Conservation (phyloP, 2,329 filamentous ascomycete genomes). For the Fusarium sororula region DNA sequence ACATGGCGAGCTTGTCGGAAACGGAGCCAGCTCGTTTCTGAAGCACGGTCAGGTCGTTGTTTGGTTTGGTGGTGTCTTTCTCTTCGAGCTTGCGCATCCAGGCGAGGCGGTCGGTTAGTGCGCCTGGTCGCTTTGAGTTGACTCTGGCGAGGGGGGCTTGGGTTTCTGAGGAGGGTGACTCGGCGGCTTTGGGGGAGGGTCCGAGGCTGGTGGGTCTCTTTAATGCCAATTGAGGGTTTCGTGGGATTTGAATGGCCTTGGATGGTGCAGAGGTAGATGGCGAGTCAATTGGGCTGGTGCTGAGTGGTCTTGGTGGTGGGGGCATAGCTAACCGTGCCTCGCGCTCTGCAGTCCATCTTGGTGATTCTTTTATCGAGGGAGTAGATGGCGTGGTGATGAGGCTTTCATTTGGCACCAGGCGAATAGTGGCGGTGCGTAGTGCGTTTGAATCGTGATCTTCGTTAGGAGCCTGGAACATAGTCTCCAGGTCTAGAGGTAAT, state of each 20-base stretch:
- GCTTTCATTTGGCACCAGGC: background rate
- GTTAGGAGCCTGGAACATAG: background rate
- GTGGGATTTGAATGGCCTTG: background rate
- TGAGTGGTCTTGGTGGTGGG: background rate
- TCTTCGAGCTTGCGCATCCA: slow-evolving; percentile 24
- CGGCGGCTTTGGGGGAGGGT: background rate
- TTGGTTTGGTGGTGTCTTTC: background rate
- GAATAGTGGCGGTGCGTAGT: background rate
- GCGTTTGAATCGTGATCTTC: background rate
- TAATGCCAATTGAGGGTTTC: background rate
- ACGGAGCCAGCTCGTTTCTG: slow-evolving; percentile 20
- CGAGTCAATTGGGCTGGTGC: background rate
- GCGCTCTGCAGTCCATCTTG: background rate
- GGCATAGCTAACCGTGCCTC: background rate
- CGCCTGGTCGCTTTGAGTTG: slow-evolving; percentile 15
- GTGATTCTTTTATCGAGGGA: background rate
- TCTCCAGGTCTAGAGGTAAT: slow-evolving; percentile 16
- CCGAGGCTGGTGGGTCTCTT: background rate
- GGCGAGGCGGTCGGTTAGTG: slow-evolving; percentile 3
- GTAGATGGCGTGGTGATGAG: background rate
- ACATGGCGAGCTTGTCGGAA: slow-evolving; percentile 26
- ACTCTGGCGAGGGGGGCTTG: background rate
- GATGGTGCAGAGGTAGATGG: background rate
- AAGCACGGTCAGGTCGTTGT: background rate
- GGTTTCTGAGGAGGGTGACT: background rate